These are phyloP conservation scores for Plasmodium fragile DNA, from an alignment of 169 alveolate species.

Conservation along the genomic window DNA sequence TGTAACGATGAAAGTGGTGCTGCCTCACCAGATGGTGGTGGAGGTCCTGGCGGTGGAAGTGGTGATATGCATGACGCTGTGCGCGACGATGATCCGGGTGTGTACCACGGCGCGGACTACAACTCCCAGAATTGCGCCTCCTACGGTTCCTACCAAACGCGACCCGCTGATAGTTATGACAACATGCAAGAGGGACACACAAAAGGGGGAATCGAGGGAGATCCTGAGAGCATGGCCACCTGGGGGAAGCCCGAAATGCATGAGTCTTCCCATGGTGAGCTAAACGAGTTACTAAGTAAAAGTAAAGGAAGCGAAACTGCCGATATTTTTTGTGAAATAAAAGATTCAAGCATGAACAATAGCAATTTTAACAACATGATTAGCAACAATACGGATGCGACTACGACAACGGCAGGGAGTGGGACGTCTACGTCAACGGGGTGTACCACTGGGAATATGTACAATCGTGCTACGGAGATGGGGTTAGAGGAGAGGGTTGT, in stretches of 20 bases:
- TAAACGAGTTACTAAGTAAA: constrained; percentile 5
- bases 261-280: background rate
- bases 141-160: background rate
- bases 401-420: constrained; percentile 1
- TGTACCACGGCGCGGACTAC: background rate
- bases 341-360: constrained; percentile 5
- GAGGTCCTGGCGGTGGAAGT: too few species aligned
- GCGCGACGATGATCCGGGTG: background rate
- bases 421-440: background rate
- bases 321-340: constrained; percentile 20
- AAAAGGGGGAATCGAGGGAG: background rate
- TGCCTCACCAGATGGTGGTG: too few species aligned
- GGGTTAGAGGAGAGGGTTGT: background rate
- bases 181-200: background rate
- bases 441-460: background rate
- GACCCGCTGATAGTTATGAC: background rate
- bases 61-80: background rate
- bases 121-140: background rate
- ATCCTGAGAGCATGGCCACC: background rate
- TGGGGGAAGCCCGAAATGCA: constrained; percentile 14
- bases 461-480: background rate
- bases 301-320: constrained; percentile 15
- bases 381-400: constrained; percentile 40
- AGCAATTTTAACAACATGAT: constrained; percentile 17
- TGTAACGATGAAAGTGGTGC: background rate